Base-by-base conservation (phyloP, 139 green algal species). In the Haematococcus sp. region DNA sequence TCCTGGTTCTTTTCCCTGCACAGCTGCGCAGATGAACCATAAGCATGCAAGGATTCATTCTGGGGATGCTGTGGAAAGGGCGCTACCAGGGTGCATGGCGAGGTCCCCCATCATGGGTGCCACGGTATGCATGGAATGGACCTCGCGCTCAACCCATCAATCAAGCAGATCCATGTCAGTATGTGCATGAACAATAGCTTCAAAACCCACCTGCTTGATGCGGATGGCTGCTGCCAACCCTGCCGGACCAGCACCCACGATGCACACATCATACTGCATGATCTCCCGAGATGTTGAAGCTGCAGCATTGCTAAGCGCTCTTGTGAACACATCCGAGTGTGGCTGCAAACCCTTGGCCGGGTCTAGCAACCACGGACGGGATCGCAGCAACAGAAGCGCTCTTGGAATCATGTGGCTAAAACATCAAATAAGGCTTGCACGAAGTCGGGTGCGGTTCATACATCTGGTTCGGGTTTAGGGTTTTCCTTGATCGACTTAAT, bases 171-270 rank as follows among this genome's bases (percentile, higher is more conserved):
- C 9, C 32, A 56, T n/a, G n/a, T n/a, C n/a, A n/a, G n/a, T n/a
- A n/a, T n/a, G n/a, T n/a, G 25, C 49, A 46, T 3, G 7, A 11
- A n/a, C 35, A 68, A 0, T 31, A 58, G 34, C 51, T 43, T 40
- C 17, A 35, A 28, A n/a, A 46, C 46, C 46, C 49, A 94, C 86
- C 86, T 97, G 92, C 71, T 95, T 96, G 11, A 97, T 77, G 0
- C 85, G 76, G 27, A 98, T 97, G 15, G 94, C 94, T 7, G 94
- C 91, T 2, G 88, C 83, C 1, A 98, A 75, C 5, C 94, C 94
- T 16, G 94, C 92, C 2, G 94, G 94, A 0, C 94, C 94, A 9
- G 87, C 94, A 1, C 94, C 94, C 4, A 98, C 93, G 16, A 98
- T 88, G 40, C 82, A 84, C 5, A 98, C 83, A 71, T 98, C 94